Conservation (phyloP, 805 yeast genomes). For the Monosporozyma unispora region DNA sequence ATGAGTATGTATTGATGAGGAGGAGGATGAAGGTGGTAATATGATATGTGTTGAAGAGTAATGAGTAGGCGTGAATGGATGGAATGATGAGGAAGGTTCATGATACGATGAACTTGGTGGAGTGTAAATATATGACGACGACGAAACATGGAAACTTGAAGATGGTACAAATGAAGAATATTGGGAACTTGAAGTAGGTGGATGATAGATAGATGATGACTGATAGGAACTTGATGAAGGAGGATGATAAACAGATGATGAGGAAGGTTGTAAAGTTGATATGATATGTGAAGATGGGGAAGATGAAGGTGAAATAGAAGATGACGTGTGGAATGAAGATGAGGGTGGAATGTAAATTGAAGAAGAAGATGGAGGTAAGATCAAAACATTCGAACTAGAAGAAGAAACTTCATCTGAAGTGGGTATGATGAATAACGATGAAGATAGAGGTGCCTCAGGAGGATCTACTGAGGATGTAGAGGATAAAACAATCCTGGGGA, state of each 20-base stretch:
- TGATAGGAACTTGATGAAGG: slow-evolving; percentile 1
- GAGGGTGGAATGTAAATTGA: slow-evolving; percentile 8
- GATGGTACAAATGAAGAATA: not conserved
- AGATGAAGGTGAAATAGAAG: not conserved
- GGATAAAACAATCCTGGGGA: not conserved
- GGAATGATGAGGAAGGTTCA: slow-evolving; percentile 12
- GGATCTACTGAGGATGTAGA: not conserved
- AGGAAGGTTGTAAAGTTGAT: not conserved
- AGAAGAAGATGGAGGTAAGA: slow-evolving; percentile 6
- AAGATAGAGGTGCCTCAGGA: not conserved
- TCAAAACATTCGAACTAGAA: not conserved
- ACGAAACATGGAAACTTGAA: not conserved
- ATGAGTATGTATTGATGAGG: no score
- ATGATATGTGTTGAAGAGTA: not conserved
- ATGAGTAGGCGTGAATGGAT: slow-evolving; percentile 10
- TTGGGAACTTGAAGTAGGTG: slow-evolving; percentile 1
- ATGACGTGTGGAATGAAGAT: slow-evolving; percentile 5
- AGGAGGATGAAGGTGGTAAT: no score
- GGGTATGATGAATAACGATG: not conserved
- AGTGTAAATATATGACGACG: not conserved
- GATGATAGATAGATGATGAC: not conserved
- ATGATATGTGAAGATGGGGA: slow-evolving; percentile 3
- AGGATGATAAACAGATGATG: not conserved
- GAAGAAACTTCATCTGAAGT: not conserved
- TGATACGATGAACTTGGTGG: not conserved